phyloP scores from a whole-genome alignment of 768 basidiomycete genomes.

The Auriscalpium vulgare region DNA sequence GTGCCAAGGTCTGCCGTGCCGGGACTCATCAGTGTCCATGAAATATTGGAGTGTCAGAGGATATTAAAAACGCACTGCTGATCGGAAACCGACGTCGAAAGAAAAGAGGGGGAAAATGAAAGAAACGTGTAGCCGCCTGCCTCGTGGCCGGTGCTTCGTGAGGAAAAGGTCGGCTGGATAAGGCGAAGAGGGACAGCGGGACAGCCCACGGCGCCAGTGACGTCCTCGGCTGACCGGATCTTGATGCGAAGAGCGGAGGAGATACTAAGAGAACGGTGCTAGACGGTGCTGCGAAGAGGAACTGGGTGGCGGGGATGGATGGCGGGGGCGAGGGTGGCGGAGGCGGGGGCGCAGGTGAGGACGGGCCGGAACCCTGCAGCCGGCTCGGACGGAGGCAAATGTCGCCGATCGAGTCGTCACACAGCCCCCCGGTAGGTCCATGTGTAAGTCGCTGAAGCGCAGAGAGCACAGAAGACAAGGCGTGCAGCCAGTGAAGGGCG shows the following conservation, averaged over 20 bases:
- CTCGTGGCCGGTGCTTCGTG: conserved; percentile 9
- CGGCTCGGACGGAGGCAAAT: too few species aligned
- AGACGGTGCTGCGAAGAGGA: neutral
- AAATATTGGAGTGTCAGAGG: neutral
- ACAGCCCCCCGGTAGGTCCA: too few species aligned
- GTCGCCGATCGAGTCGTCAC: too few species aligned
- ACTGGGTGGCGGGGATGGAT: neutral
- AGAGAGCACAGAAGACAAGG: too few species aligned
- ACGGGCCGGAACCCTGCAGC: neutral
- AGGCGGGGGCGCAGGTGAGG: neutral
- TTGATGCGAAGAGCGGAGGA: conserved; percentile 1
- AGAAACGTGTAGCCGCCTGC: conserved; percentile 15
- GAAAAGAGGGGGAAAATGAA: conserved; percentile 17
- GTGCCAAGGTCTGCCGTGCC: neutral
- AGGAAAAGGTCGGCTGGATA: neutral
- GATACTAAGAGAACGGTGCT: neutral
- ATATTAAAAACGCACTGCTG: conserved; percentile 15
- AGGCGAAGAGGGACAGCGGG: neutral
- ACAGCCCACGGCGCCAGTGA: neutral
- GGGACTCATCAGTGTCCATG: neutral
- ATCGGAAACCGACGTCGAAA: conserved; percentile 15
- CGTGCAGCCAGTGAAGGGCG: too few species aligned
- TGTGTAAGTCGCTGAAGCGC: too few species aligned
- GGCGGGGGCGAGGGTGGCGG: neutral
- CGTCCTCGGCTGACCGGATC: conserved; percentile 3